Conservation (phyloP, 805 yeast genomes). For the Candida ficus region DNA sequence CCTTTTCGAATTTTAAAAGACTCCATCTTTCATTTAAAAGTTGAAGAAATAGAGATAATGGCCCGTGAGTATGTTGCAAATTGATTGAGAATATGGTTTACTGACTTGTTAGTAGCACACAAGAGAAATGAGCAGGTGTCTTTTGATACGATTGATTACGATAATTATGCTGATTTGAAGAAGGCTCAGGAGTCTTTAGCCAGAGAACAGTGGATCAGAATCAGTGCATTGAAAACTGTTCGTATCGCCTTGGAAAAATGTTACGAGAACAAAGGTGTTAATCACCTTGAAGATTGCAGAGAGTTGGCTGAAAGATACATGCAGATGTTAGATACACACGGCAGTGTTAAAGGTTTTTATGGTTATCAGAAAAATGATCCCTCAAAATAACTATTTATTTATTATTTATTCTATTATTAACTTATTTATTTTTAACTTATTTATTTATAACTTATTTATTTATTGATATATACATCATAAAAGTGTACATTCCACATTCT, state of each 20-base stretch:
- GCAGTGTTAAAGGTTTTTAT: conserved; percentile 65
- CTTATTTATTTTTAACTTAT: conserved; percentile 6
- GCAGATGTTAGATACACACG: conserved; percentile 61
- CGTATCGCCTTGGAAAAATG: conserved; percentile 76
- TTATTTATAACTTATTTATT: background rate
- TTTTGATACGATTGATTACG: conserved; percentile 77
- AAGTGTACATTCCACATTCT: no score
- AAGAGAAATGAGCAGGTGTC: conserved; percentile 67
- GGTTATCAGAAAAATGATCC: conserved; percentile 92
- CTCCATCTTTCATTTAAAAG: no score
- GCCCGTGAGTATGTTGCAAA: background rate
- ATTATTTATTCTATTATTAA: no score
- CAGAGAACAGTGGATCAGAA: conserved; percentile 76
- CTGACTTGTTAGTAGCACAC: conserved; percentile 27
- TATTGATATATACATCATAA: no score
- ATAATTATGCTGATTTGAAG: conserved; percentile 54
- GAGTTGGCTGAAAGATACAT: conserved; percentile 71
- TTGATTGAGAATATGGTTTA: background rate
- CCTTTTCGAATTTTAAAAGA: no score
- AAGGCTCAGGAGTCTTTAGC: conserved; percentile 73
- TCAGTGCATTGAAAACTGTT: conserved; percentile 58
- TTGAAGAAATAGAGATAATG: background rate
- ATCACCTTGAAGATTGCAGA: conserved; percentile 74
- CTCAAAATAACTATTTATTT: conserved; percentile 41
- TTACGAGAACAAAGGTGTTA: conserved; percentile 53